A percentile compares a stretch with the other conserved stretches of the same genome.
These are phyloP conservation scores for Hanseniaspora vineae DNA, from an alignment of 805 yeast species.

Conservation along the genomic window DNA sequence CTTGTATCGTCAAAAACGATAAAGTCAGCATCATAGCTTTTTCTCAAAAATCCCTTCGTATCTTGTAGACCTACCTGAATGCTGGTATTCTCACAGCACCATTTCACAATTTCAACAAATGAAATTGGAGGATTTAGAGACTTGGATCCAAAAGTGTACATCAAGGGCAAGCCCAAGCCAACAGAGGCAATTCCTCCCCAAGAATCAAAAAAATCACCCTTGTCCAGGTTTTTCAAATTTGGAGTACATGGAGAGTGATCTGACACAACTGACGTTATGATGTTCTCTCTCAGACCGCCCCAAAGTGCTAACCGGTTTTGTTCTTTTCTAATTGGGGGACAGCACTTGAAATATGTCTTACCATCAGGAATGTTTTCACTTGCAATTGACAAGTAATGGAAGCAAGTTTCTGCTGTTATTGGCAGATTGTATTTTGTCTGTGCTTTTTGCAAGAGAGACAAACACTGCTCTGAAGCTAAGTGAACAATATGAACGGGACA, in stretches of 20 bases:
- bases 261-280: constrained; percentile 76
- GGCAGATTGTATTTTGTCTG: constrained; percentile 39
- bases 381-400: constrained; percentile 70
- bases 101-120: constrained; percentile 50
- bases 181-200: constrained; percentile 97
- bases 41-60: constrained; percentile 55
- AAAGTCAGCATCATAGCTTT: constrained; percentile 83
- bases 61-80: constrained; percentile 67
- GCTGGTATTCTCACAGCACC: constrained; percentile 82
- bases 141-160: constrained; percentile 57
- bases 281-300: constrained; percentile 55
- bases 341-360: constrained; percentile 79
- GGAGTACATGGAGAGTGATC: constrained; percentile 97
- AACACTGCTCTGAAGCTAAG: constrained; percentile 71
- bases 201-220: constrained; percentile 81
- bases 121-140: constrained; percentile 38
- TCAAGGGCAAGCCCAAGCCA: constrained; percentile 75
- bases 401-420: constrained; percentile 83
- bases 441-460: constrained; percentile 62
- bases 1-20: constrained; percentile 62
- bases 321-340: constrained; percentile 83
- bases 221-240: constrained; percentile 63
- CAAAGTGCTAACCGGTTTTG: constrained; percentile 62
- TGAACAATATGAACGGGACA: constrained; percentile 86
- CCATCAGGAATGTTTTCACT: constrained; percentile 71